Percentiles rank a stretch among this genome's conserved stretches.
Conservation (phyloP, 192 early-diverging fungal genomes). For the Linnemannia exigua region DNA sequence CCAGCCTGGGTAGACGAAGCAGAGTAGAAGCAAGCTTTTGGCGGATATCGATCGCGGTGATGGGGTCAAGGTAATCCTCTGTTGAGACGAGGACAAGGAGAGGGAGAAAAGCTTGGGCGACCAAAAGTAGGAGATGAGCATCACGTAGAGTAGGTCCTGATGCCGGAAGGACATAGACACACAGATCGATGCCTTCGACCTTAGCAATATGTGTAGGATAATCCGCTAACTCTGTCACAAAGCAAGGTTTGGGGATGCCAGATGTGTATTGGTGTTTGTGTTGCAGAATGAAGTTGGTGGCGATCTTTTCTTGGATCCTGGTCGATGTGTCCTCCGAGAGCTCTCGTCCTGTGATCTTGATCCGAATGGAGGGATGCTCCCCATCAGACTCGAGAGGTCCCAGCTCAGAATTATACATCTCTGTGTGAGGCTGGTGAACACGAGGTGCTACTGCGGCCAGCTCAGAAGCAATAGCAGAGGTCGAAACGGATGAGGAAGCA, state of each 20-base stretch:
- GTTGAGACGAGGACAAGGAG: neutral
- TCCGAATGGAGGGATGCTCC: neutral
- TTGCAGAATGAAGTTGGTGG: slow-evolving; percentile 1
- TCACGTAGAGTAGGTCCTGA: neutral
- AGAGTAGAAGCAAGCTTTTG: neutral
- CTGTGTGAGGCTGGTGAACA: neutral
- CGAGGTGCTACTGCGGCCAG: neutral
- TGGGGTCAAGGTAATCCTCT: neutral
- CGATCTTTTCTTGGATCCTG: slow-evolving; percentile 4
- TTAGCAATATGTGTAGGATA: neutral
- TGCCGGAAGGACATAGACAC: neutral
- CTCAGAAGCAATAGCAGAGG: neutral
- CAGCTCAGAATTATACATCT: neutral
- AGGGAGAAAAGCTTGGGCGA: neutral
- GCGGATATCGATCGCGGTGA: slow-evolving; percentile 3
- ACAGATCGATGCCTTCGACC: neutral
- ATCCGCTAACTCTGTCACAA: neutral
- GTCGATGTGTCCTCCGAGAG: neutral
- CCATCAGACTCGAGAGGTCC: neutral
- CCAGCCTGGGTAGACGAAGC: neutral
- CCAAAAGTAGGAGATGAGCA: neutral
- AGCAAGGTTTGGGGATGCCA: neutral
- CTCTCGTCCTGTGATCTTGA: neutral
- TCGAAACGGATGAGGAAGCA: neutral
- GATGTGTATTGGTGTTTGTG: neutral